Evolutionary conservation across 2,329 filamentous ascomycete species (phyloP).

Genomic region (Cercospora citrullina): DNA sequence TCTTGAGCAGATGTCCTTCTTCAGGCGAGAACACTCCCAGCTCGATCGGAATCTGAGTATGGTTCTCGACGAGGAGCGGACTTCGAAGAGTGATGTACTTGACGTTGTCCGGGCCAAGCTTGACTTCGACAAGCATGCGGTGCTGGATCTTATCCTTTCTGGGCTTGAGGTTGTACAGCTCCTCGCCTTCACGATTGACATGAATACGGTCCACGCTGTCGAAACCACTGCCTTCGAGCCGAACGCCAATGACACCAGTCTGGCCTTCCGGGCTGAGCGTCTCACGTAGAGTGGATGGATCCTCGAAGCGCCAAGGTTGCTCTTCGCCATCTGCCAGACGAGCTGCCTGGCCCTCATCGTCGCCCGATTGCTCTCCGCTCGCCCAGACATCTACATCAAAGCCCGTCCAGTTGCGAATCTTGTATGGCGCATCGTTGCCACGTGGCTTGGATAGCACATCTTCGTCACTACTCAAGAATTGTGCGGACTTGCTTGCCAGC

Average conservation of each 20-base stretch:
- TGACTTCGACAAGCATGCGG: slow-evolving; percentile 87
- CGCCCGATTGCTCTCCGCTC: slow-evolving; percentile 59
- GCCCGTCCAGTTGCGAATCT: slow-evolving; percentile 92
- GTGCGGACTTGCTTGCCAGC: slow-evolving; percentile 85
- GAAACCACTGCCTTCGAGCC: slow-evolving; percentile 90
- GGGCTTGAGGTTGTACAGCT: slow-evolving; percentile 83
- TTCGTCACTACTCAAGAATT: slow-evolving; percentile 83
- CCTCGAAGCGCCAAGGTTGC: slow-evolving; percentile 92
- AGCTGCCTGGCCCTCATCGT: slow-evolving; percentile 68
- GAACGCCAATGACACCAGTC: slow-evolving; percentile 75
- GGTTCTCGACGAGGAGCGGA: slow-evolving; percentile 88
- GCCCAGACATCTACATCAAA: slow-evolving; percentile 86
- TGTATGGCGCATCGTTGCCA: slow-evolving; percentile 86
- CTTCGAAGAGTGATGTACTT: slow-evolving; percentile 97
- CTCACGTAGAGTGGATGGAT: slow-evolving; percentile 94
- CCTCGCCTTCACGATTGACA: slow-evolving; percentile 92
- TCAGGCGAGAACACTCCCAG: slow-evolving; percentile 85
- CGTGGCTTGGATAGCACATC: slow-evolving; percentile 92
- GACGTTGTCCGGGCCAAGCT: slow-evolving; percentile 88
- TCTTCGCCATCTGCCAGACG: slow-evolving; percentile 87
- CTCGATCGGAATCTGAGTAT: slow-evolving; percentile 94
- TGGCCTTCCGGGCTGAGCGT: slow-evolving; percentile 81
- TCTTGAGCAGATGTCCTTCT: slow-evolving; percentile 88
- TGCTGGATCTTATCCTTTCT: slow-evolving; percentile 83
- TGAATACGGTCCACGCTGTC: slow-evolving; percentile 85